These are phyloP conservation scores for Scheffersomyces amazonensis DNA, from an alignment of 805 yeast genomes.

Conservation along the genomic window DNA sequence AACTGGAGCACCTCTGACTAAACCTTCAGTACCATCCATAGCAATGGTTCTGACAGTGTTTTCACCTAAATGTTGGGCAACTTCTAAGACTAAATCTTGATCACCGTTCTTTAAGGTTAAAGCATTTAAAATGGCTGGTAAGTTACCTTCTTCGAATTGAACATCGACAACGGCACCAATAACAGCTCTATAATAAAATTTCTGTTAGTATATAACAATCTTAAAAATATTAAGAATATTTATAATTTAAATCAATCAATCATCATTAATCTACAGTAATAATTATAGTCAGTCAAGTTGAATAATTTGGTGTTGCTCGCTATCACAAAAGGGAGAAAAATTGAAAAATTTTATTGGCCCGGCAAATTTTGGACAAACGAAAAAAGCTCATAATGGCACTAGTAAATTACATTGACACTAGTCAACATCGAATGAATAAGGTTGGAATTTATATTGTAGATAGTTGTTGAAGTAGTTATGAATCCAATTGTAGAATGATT, in stretches of 20 bases:
- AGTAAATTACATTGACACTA: no score
- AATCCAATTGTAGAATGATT: no score
- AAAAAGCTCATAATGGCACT: no score
- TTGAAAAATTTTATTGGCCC: constrained; percentile 1
- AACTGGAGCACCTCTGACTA: constrained; percentile 94
- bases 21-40: constrained; percentile 99
- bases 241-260: no score
- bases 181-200: constrained; percentile 63
- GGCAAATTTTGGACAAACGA: no score
- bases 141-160: constrained; percentile 95
- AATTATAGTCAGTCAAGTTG: no score
- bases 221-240: no score
- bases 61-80: constrained; percentile 99
- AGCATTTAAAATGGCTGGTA: constrained; percentile 97
- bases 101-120: constrained; percentile 79
- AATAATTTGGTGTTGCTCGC: no score
- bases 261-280: no score
- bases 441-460: no score
- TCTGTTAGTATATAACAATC: constrained; percentile 38
- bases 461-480: no score
- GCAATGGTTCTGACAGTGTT: constrained; percentile 99
- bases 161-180: constrained; percentile 99
- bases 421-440: no score
- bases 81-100: constrained; percentile 89
- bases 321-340: neutral